Evolutionary conservation across 2,329 filamentous ascomycete genomes (phyloP).

Genomic region (Davidsoniella eucalypti): DNA sequence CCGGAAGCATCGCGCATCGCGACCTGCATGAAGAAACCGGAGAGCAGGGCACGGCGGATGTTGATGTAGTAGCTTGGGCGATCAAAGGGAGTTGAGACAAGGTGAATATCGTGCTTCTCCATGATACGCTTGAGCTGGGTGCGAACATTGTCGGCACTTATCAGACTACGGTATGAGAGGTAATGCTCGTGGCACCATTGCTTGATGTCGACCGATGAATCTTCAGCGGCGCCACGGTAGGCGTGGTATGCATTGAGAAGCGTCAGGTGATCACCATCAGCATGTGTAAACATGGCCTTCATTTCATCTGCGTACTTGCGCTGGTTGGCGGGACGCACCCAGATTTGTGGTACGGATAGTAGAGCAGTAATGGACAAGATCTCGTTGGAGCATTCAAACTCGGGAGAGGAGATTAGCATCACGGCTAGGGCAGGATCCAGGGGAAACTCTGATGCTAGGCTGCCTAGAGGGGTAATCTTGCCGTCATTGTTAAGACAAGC

Average conservation of each 20-base stretch:
- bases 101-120: slow-evolving; percentile 76
- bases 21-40: slow-evolving; percentile 99
- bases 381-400: slow-evolving; percentile 98
- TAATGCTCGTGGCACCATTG: slow-evolving; percentile 97
- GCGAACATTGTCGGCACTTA: slow-evolving; percentile 88
- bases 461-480: slow-evolving; percentile 71
- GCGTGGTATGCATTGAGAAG: slow-evolving; percentile 97
- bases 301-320: slow-evolving; percentile 92
- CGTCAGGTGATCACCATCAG: slow-evolving; percentile 87
- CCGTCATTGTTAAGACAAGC: slow-evolving; percentile 94
- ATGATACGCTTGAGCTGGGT: slow-evolving; percentile 87
- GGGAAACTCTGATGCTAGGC: slow-evolving; percentile 84
- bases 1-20: slow-evolving; percentile 80
- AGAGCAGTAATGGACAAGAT: slow-evolving; percentile 89
- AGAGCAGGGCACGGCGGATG: slow-evolving; percentile 78
- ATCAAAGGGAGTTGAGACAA: slow-evolving; percentile 77
- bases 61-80: slow-evolving; percentile 98
- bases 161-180: slow-evolving; percentile 71
- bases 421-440: slow-evolving; percentile 87
- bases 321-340: slow-evolving; percentile 69
- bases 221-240: slow-evolving; percentile 56
- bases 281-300: slow-evolving; percentile 85
- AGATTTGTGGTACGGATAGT: slow-evolving; percentile 86
- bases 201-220: slow-evolving; percentile 51
- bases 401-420: slow-evolving; percentile 93